Evolutionary conservation across 2,329 filamentous ascomycete species (phyloP).

Genomic region (Fusarium nematophilum): DNA sequence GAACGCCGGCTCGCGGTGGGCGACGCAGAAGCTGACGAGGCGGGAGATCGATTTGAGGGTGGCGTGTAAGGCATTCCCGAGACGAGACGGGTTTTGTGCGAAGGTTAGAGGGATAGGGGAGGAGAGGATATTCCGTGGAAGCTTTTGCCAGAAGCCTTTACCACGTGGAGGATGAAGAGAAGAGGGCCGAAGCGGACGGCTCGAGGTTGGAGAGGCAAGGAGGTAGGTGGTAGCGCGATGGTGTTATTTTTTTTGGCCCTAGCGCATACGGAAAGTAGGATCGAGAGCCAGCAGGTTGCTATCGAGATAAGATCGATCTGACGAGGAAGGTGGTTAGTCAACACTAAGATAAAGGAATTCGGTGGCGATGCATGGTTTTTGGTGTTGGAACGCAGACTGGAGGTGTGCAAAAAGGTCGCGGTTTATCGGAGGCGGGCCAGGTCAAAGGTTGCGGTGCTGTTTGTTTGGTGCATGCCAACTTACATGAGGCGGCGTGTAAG

Average conservation of each 20-base stretch:
- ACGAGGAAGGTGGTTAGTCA: constrained; percentile 42
- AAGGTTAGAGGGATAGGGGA: constrained; percentile 17
- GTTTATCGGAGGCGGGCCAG: no score
- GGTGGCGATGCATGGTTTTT: constrained; percentile 21
- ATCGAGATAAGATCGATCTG: constrained; percentile 33
- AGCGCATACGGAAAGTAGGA: constrained; percentile 35
- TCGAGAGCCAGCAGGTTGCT: constrained; percentile 21
- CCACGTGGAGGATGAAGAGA: constrained; percentile 32
- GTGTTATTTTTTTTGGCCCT: constrained; percentile 23
- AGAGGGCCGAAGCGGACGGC: constrained; percentile 15
- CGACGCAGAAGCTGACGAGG: constrained; percentile 67
- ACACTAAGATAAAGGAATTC: constrained; percentile 23
- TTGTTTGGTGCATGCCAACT: constrained; percentile 25
- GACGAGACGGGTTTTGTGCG: constrained; percentile 39
- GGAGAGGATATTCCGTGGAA: constrained; percentile 38
- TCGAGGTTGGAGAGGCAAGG: constrained; percentile 19
- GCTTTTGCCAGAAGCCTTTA: constrained; percentile 33
- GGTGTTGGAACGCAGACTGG: not conserved
- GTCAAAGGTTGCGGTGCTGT: not conserved
- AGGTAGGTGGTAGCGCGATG: constrained; percentile 9
- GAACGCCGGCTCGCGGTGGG: constrained; percentile 69
- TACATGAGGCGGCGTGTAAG: constrained; percentile 31
- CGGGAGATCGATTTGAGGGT: constrained; percentile 74
- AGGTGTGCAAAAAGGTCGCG: not conserved
- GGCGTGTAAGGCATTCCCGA: constrained; percentile 88